Evolutionary conservation across 805 yeast species (phyloP), one percentile per base, ranked within the genome.

Genomic region (Ogataea allantospora): DNA sequence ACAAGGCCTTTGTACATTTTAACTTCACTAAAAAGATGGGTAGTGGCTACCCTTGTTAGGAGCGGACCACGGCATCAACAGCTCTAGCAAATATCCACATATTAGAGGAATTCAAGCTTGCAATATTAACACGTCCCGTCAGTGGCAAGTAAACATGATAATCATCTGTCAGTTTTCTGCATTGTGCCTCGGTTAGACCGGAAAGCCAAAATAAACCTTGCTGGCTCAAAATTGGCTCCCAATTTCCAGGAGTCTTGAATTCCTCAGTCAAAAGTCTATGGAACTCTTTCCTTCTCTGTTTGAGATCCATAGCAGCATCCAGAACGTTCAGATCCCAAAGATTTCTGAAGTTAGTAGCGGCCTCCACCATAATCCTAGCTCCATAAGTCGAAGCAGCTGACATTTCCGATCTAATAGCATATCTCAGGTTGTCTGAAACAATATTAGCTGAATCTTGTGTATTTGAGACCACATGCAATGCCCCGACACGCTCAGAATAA

Each of bases 401-500:
- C 38, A 68, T 61, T 48, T 65, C 70, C n/a, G 56, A 46, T 48
- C 74, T 55, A 49, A 68, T 62, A 24, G 57, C 30, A 10, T 60
- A 52, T 9, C 62, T 54, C 51, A 70, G 54, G 22, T 53, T 53
- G 13, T 58, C 54, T 10, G 33, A 18, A 10, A 46, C 36, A 13
- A 33, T 8, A 7, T 10, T 18, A 9, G 42, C 36, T 13, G 27
- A 16, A 9, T 39, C 45, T 11, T 27, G 19, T 14, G 21, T 26
- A 6, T 25, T 22, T 13, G 53, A 33, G 21, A 75, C 57, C 11
- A 77, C 68, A 22, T 79, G 73, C 48, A 85, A 66, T n/a, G 91
- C 82, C 4, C 95, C 95, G 16, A 82, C 83, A 57, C 95, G 78
- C 67, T 87, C 95, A 51, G 95, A 95, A 60, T 87, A 87, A 58